Evolutionary conservation across 2,329 filamentous ascomycete species (phyloP).

Genomic region (Fonsecaea monophora): DNA sequence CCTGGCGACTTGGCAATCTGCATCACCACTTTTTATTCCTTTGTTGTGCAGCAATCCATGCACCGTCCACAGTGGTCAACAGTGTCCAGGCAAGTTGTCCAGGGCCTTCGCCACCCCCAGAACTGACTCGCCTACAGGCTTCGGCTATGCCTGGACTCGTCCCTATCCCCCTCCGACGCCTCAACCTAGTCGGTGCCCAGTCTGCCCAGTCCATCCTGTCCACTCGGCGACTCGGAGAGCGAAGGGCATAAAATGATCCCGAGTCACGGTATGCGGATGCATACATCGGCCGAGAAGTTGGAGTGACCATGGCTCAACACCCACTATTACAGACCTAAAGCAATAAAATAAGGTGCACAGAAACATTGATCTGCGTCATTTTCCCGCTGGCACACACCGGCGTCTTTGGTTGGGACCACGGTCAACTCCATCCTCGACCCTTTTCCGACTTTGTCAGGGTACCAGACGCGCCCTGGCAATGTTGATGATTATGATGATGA

Average conservation of each 20-base stretch:
- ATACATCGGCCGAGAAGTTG: slow-evolving; percentile 16
- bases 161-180: background rate
- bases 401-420: background rate
- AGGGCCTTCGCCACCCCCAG: slow-evolving; percentile 4
- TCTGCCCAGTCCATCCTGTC: background rate
- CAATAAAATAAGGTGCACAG: background rate
- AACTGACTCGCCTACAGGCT: background rate
- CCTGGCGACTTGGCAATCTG: background rate
- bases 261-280: background rate
- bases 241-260: slow-evolving; percentile 4
- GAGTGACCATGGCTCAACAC: background rate
- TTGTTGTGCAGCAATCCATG: background rate
- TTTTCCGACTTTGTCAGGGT: background rate
- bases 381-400: background rate
- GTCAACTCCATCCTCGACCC: background rate
- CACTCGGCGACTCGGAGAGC: slow-evolving; percentile 13
- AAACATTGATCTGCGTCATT: slow-evolving; percentile 12
- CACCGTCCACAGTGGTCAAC: background rate
- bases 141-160: background rate
- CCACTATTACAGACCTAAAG: background rate
- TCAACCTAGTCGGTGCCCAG: background rate
- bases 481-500: background rate
- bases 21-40: background rate
- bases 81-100: background rate
- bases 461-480: background rate